Evolutionary conservation across 163 green algal genomes (phyloP).

Genomic region (Scenedesmus sp.): DNA sequence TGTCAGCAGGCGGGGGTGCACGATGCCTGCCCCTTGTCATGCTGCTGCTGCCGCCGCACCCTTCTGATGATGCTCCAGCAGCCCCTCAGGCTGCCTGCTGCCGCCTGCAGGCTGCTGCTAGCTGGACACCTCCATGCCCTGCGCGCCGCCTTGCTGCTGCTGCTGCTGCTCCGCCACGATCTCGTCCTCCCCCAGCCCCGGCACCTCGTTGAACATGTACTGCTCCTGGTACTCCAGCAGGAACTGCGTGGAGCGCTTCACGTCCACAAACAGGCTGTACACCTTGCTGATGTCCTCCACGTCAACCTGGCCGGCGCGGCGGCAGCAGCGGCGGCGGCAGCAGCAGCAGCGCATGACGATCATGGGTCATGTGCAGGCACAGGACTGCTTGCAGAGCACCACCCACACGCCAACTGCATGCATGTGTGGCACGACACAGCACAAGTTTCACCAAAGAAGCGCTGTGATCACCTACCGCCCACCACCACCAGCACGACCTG

Average conservation of each 20-base stretch:
- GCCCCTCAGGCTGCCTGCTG: too few relatives aligned
- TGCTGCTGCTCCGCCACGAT: neutral
- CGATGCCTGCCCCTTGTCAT: neutral
- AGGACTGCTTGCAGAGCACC: neutral
- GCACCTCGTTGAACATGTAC: constrained; percentile 98
- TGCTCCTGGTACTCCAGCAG: constrained; percentile 96
- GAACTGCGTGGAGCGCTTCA: constrained; percentile 92
- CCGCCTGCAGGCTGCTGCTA: neutral
- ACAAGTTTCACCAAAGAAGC: too few relatives aligned
- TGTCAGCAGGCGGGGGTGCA: neutral
- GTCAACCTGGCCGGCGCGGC: constrained; percentile 76
- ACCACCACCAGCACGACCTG: too few relatives aligned
- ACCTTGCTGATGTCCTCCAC: constrained; percentile 95
- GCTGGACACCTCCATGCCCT: constrained; percentile 54
- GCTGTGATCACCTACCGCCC: too few relatives aligned
- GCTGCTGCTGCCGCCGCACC: neutral
- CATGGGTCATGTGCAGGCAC: neutral
- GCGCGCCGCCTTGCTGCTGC: neutral
- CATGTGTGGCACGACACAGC: too few relatives aligned
- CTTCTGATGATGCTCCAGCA: neutral
- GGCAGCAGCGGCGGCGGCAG: neutral
- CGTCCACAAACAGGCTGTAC: constrained; percentile 98
- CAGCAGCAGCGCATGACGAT: neutral
- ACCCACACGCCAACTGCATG: too few relatives aligned
- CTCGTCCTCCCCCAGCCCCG: constrained; percentile 7